Evolutionary conservation across 805 yeast species (phyloP).

Genomic region (Sungouiella thailandica): DNA sequence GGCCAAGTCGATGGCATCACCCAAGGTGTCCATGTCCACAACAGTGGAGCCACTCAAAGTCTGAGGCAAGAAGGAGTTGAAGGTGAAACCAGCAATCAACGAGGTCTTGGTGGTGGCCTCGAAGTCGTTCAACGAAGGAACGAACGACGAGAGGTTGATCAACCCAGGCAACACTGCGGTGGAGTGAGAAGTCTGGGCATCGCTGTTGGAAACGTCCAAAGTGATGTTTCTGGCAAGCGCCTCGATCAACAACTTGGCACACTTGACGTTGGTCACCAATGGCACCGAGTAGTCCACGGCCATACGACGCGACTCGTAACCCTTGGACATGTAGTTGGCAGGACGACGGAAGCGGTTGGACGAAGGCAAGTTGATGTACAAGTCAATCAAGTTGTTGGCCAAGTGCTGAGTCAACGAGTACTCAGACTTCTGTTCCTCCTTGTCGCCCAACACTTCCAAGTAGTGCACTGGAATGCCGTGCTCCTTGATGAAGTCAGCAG

Average conservation of each 20-base stretch:
- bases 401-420: slow-evolving; percentile 94
- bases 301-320: slow-evolving; percentile 98
- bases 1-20: slow-evolving; percentile 55
- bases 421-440: slow-evolving; percentile 79
- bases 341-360: slow-evolving; percentile 98
- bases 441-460: slow-evolving; percentile 77
- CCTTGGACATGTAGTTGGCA: slow-evolving; percentile 94
- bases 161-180: slow-evolving; percentile 83
- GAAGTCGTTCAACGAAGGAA: slow-evolving; percentile 66
- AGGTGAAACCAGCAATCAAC: slow-evolving; percentile 83
- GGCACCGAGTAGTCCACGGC: slow-evolving; percentile 99
- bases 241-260: slow-evolving; percentile 92
- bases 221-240: slow-evolving; percentile 72
- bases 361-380: slow-evolving; percentile 95
- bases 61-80: slow-evolving; percentile 74
- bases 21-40: slow-evolving; percentile 60
- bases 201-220: slow-evolving; percentile 70
- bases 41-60: slow-evolving; percentile 59
- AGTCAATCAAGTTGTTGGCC: slow-evolving; percentile 93
- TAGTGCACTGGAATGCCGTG: slow-evolving; percentile 92
- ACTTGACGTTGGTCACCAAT: slow-evolving; percentile 92
- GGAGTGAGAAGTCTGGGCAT: slow-evolving; percentile 86
- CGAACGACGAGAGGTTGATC: slow-evolving; percentile 73
- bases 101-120: slow-evolving; percentile 67
- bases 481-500: slow-evolving; percentile 96